phyloP scores from a whole-genome alignment of 352 stramenopile species.

The Phytophthora cajani region DNA sequence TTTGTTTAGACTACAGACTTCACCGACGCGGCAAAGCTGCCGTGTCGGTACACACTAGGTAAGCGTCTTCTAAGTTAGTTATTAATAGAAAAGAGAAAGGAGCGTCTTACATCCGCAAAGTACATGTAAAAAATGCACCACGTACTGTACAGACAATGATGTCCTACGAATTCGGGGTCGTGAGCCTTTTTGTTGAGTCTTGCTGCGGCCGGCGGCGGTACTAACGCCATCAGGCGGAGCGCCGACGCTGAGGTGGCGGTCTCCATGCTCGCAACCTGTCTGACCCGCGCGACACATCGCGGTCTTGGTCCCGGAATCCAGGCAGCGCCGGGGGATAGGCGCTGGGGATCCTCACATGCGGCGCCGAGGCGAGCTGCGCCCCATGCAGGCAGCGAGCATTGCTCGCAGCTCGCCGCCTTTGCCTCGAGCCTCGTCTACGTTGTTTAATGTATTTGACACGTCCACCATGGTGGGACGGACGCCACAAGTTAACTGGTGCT shows the following conservation, averaged over 20 bases:
- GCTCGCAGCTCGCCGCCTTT: background rate
- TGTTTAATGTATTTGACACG: conserved; percentile 9
- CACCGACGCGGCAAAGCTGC: conserved; percentile 4
- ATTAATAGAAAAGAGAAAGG: background rate
- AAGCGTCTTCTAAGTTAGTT: conserved; percentile 1
- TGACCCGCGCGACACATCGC: conserved; percentile 20
- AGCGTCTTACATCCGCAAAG: conserved; percentile 13
- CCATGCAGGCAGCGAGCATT: too few species aligned
- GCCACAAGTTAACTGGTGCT: background rate
- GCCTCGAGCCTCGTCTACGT: conserved; percentile 23
- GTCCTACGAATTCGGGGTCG: too few species aligned
- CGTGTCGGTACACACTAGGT: conserved; percentile 2
- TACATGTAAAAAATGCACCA: conserved; percentile 8
- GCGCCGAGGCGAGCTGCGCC: background rate
- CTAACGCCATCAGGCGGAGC: conserved; percentile 22
- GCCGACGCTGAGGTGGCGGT: conserved; percentile 17
- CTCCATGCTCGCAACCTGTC: conserved; percentile 6
- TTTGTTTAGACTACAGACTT: conserved; percentile 17
- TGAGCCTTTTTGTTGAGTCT: background rate
- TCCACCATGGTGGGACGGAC: background rate
- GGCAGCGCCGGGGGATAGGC: conserved; percentile 27
- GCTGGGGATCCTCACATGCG: background rate
- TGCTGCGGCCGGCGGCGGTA: conserved; percentile 10
- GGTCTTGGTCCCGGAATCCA: conserved; percentile 17
- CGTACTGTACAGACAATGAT: background rate